Evolutionary conservation across 164 flowering plant genomes (phyloP), one percentile per base, ranked within the genome.

Genomic region (Vitis amurensis): DNA sequence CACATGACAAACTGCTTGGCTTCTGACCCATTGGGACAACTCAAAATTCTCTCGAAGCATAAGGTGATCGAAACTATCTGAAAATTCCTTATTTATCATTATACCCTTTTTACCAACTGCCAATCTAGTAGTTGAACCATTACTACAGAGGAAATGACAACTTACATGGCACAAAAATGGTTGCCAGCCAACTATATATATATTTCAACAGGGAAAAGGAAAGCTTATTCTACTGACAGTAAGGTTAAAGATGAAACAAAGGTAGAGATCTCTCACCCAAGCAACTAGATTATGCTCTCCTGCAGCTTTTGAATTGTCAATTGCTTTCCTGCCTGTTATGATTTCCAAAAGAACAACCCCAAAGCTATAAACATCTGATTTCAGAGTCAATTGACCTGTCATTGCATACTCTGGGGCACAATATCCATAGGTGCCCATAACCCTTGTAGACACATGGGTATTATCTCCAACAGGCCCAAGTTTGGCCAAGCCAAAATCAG

Each of bases 391-490:
- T 23, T 78, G 84, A 30, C 82, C 84, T 4, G 82, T 81, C 84
- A 78, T 81, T 51, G 84, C 84, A 69, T 81, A 81, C 63, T 81
- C 84, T 15, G 84, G 84, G 44, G 84, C 84, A 71, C 84, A 81
- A 49, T 81, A 81, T 57, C 84, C 84, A 66, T 81, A 81, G 16
- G 84, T 81, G 15, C 84, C 81, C 81, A 81, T 81, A 27, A 81
- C 79, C 66, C 84, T 78, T 10, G 84, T 81, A 37, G 84, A 81
- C 19, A 81, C 84, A 74, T 81, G 84, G 13, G 82, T 73, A 58
- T 73, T 78, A 66, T 81, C 84, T 3, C 84, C 84, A n/a, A 76
- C 80, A 17, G 84, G 84, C 3, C 80, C 84, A 15, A 81, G 71
- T 69, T 81, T 78, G 59, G 84, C 84, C 69, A 81, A 73, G 16